Evolutionary conservation across 306 rosid genomes (phyloP).

Genomic region (Echinosophora koreensis): DNA sequence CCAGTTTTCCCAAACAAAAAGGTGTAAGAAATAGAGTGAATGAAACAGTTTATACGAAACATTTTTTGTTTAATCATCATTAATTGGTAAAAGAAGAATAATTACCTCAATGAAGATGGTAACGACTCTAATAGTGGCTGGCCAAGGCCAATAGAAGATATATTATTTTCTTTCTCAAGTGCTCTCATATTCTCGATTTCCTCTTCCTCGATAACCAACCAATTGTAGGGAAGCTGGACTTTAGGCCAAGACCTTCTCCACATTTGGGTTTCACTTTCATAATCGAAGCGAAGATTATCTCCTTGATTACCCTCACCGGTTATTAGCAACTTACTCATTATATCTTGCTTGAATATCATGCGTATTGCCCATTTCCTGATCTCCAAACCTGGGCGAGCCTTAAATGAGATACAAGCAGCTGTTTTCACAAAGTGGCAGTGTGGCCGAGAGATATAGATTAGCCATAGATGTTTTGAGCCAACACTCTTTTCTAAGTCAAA

Average conservation of each 20-base stretch:
- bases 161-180: not conserved
- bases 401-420: slow-evolving; percentile 24
- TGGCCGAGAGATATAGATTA: not conserved
- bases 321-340: too few species aligned
- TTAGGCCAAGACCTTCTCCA: not conserved
- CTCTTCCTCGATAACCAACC: slow-evolving; percentile 23
- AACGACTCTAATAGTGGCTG: not conserved
- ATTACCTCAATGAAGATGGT: not conserved
- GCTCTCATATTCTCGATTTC: slow-evolving; percentile 10
- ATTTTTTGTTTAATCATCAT: not conserved
- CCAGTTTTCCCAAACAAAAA: too few species aligned
- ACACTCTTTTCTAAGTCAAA: not conserved
- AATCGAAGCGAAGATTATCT: not conserved
- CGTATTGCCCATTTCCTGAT: slow-evolving; percentile 3
- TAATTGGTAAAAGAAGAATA: not conserved
- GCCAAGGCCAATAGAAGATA: not conserved
- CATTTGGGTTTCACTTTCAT: not conserved
- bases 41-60: too few species aligned
- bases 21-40: too few species aligned
- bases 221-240: slow-evolving; percentile 17
- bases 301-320: too few species aligned
- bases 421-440: slow-evolving; percentile 37
- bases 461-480: not conserved
- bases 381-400: not conserved
- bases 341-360: not conserved